Conservation (phyloP, 2,329 filamentous ascomycete species). For the Phaeosphaeriaceae sp. region DNA sequence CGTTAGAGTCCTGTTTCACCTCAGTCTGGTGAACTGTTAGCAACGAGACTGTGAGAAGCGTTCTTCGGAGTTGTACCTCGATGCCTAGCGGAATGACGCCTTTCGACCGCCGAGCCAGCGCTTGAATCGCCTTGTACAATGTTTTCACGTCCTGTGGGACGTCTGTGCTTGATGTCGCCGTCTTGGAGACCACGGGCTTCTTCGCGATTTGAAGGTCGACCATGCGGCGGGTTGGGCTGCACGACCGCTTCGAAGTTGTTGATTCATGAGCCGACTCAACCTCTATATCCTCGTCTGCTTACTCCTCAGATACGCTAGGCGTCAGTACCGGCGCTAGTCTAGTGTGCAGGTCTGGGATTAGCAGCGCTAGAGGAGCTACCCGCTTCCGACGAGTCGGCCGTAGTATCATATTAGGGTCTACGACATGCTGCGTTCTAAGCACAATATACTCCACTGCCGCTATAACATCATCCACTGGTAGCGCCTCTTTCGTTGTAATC, state of each 20-base stretch:
- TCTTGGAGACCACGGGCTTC: constrained; percentile 18
- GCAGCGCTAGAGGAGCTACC: constrained; percentile 5
- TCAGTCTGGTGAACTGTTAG: too few species aligned
- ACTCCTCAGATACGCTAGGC: constrained; percentile 16
- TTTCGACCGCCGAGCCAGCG: constrained; percentile 15
- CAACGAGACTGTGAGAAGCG: constrained; percentile 7
- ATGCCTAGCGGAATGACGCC: constrained; percentile 26
- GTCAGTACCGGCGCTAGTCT: constrained; percentile 12
- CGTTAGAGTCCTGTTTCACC: too few species aligned
- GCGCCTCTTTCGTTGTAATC: constrained; percentile 10
- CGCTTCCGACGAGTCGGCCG: background rate
- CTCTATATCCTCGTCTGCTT: constrained; percentile 11
- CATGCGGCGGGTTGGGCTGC: constrained; percentile 21
- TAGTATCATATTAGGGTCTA: too few species aligned
- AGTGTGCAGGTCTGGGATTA: constrained; percentile 14
- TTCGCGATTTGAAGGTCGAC: constrained; percentile 24
- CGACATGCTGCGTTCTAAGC: too few species aligned
- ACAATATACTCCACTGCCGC: too few species aligned
- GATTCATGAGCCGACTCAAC: constrained; percentile 18
- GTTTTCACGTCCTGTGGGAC: constrained; percentile 19
- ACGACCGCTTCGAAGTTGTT: constrained; percentile 21
- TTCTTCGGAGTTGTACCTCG: constrained; percentile 18
- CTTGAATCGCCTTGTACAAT: constrained; percentile 22
- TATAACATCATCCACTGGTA: constrained; percentile 13
- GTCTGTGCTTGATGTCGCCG: constrained; percentile 16